Base-by-base conservation (phyloP, 177 flowering plant genomes). In the Vitis hybrid region DNA sequence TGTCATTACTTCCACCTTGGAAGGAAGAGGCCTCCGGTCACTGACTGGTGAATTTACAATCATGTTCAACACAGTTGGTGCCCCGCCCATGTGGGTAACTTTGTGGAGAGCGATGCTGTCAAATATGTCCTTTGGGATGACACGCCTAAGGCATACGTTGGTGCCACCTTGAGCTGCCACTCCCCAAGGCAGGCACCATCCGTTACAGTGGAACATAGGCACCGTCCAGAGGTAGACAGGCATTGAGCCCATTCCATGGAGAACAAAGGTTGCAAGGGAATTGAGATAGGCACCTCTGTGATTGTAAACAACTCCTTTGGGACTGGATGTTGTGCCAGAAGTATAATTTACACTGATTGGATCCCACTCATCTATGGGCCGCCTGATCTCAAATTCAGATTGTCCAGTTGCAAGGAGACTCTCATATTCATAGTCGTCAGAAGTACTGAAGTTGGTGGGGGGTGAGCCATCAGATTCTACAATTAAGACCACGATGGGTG, bases 301-400 rank as follows among this genome's bases (percentile, higher is more conserved):
- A 7, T 7, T 40, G 45, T 40, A 40, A 5, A 83, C 74, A 0
- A 75, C 86, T 9, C 84, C 86, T 67, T 83, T 83, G 10, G 83
- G 84, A n/a, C 51, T 48, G 13, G 76, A 73, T 0, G 86, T 83
- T 30, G 86, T 60, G 14, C 86, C 86, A 2, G 86, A 83, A 6
- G 86, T 83, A 26, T 74, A 83, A 62, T 72, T 81, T 4, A 83
- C 34, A 8, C 82, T 64, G 5, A 83, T 83, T 2, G 81, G 82
- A 55, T 80, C 83, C 21, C 75, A 74, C 67, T 82, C 85, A 57
- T 71, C 69, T 10, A 23, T 32, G 6, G 83, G 85, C 10, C 66
- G 19, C 3, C 45, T 19, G 1, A 71, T 59, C 62, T 72, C 62
- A 50, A 79, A 82, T 19, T 70, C 74, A 3, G 21, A 12, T 3